Base-by-base conservation (phyloP, 2,329 filamentous ascomycete genomes). In the Plenodomus biglobosus region DNA sequence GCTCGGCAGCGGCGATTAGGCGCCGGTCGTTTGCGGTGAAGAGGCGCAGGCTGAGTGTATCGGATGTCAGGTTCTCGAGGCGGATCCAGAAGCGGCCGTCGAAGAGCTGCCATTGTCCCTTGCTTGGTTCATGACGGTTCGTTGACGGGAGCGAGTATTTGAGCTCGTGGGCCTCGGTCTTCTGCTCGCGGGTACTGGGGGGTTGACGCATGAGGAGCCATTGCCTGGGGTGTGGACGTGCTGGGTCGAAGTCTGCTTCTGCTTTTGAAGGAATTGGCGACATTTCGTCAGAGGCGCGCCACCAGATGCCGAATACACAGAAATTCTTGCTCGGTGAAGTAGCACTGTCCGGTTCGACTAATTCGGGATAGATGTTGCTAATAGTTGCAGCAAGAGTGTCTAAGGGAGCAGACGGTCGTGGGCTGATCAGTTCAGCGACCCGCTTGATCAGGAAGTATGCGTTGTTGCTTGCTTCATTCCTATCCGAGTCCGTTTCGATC, bases 71-170 rank as follows among this genome's bases (percentile, higher is more conserved):
- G 16, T 77, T 71, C 21, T 64, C 59, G 10, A 83, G 46, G 2
- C 72, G 74, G 40, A 84, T 71, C 82, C 82, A 85, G 64, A 73
- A 83, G 17, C 82, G 73, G 39, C 76, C 73, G 57, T 84, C 81
- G 73, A 80, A 84, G 15, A 85, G 71, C 4, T 69, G 66, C 65
- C 71, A 79, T 39, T 43, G 20, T 24, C 32, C 35, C 39, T 42
- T 5, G 21, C 32, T 16, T 20, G n/a, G n/a, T n/a, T n/a, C n/a
- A n/a, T 17, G 11, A 21, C 20, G 18, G 34, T 15, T 10, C 39
- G 10, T 21, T 24, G 15, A 38, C 24, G 41, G 43, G 3, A 61
- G 58, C 1, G 55, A 54, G 11, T 62, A 59, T 3, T 38, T n/a
- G 3, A 51, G 36, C 3, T 32, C 11, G 7, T 15, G 27, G 15